Evolutionary conservation across 176 grass and related monocot genomes (phyloP).

Genomic region (Zoysia pacifica): DNA sequence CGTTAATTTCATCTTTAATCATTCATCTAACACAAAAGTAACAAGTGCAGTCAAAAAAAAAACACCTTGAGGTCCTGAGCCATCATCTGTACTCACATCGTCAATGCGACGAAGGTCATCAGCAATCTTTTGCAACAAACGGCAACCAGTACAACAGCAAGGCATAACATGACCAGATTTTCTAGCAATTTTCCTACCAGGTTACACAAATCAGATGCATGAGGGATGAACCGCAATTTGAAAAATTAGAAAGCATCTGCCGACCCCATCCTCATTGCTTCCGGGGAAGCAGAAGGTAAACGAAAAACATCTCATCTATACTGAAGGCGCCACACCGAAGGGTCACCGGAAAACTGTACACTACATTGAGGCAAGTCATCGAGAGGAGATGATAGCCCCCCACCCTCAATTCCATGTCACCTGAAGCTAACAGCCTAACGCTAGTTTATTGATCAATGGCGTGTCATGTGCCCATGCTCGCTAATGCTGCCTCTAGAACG

Average conservation of each 20-base stretch:
- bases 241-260: slow-evolving; percentile 18
- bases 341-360: slow-evolving; percentile 61
- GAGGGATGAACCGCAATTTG: slow-evolving; percentile 51
- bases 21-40: not conserved
- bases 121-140: slow-evolving; percentile 20
- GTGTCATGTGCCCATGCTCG: slow-evolving; percentile 64
- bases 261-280: not conserved
- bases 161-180: too few species aligned
- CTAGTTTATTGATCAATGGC: slow-evolving; percentile 49
- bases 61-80: slow-evolving; percentile 16
- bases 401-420: slow-evolving; percentile 51
- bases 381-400: slow-evolving; percentile 31
- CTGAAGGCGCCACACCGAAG: slow-evolving; percentile 38
- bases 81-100: slow-evolving; percentile 16
- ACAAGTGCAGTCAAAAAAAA: not conserved
- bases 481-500: slow-evolving; percentile 89
- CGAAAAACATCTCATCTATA: slow-evolving; percentile 37
- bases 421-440: slow-evolving; percentile 53
- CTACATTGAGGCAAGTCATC: slow-evolving; percentile 46
- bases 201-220: slow-evolving; percentile 55
- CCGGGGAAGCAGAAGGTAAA: slow-evolving; percentile 51
- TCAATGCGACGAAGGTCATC: slow-evolving; percentile 2
- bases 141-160: too few species aligned
- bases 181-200: too few species aligned
- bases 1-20: too few species aligned